These are phyloP conservation scores for Tylopilus orsonianus DNA, from an alignment of 1,284 basidiomycete species.

Conservation along the genomic window DNA sequence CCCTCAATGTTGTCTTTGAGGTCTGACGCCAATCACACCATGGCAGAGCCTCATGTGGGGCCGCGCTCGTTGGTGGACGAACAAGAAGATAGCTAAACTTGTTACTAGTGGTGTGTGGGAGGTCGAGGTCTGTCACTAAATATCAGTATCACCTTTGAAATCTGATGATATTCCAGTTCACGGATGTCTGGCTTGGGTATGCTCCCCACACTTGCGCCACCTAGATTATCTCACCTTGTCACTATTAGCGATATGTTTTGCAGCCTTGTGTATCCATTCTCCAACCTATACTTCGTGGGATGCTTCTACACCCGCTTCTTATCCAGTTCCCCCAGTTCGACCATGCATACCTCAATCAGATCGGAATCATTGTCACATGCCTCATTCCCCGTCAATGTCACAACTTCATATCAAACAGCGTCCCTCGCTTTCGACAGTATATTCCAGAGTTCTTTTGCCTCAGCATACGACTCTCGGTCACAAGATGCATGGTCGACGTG, in stretches of 20 bases:
- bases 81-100: slow-evolving; percentile 62
- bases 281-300: slow-evolving; percentile 69
- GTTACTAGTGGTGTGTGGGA: slow-evolving; percentile 68
- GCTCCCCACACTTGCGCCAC: slow-evolving; percentile 26
- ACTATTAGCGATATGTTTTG: slow-evolving; percentile 75
- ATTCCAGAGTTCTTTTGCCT: neutral
- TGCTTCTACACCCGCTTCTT: slow-evolving; percentile 59
- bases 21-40: neutral
- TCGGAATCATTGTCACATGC: neutral
- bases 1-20: too few relatives aligned
- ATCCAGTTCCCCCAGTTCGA: neutral
- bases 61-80: slow-evolving; percentile 73
- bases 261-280: slow-evolving; percentile 72
- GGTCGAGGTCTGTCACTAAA: slow-evolving; percentile 64
- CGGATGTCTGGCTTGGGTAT: slow-evolving; percentile 82
- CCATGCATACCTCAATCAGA: neutral
- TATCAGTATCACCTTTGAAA: neutral
- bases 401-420: neutral
- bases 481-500: slow-evolving; percentile 21
- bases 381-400: neutral
- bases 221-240: slow-evolving; percentile 9
- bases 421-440: neutral
- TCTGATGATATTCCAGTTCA: slow-evolving; percentile 47
- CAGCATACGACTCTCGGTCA: slow-evolving; percentile 6
- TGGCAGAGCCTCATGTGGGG: slow-evolving; percentile 27